These are phyloP conservation scores for Pseudopyricularia javanii DNA, from an alignment of 2,329 filamentous ascomycete species.

Conservation along the genomic window DNA sequence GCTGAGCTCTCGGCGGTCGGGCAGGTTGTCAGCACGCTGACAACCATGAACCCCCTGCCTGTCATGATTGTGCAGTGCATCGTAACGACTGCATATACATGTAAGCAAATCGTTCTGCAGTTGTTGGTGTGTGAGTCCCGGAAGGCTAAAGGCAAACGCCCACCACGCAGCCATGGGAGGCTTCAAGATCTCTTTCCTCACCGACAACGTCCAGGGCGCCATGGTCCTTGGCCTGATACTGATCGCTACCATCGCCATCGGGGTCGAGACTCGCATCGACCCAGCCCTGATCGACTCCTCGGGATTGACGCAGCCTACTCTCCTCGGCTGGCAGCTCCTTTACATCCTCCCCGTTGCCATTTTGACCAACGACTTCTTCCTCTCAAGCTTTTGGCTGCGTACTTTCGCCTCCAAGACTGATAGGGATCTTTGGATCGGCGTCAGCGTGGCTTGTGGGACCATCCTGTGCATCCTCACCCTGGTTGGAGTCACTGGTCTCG, in stretches of 20 bases:
- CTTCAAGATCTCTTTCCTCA: slow-evolving; percentile 74
- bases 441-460: slow-evolving; percentile 51
- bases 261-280: slow-evolving; percentile 62
- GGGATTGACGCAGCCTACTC: slow-evolving; percentile 52
- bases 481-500: slow-evolving; percentile 59
- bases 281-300: slow-evolving; percentile 55
- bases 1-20: slow-evolving; percentile 71
- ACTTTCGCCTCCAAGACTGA: slow-evolving; percentile 72
- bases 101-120: slow-evolving; percentile 27
- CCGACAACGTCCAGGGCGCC: slow-evolving; percentile 67
- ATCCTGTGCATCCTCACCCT: slow-evolving; percentile 61
- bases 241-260: slow-evolving; percentile 67
- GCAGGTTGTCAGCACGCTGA: slow-evolving; percentile 64
- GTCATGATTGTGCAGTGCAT: slow-evolving; percentile 66
- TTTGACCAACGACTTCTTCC: slow-evolving; percentile 76
- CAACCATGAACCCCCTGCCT: slow-evolving; percentile 61
- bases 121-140: not conserved
- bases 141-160: too few species aligned
- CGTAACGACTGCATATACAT: slow-evolving; percentile 75
- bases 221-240: slow-evolving; percentile 69
- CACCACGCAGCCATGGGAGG: slow-evolving; percentile 56
- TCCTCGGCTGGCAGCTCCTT: slow-evolving; percentile 74
- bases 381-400: slow-evolving; percentile 74
- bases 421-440: slow-evolving; percentile 63
- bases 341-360: slow-evolving; percentile 77